Evolutionary conservation across 2,329 filamentous ascomycete species (phyloP), one percentile per base, ranked within the genome.

Genomic region (Fusarium sororula): DNA sequence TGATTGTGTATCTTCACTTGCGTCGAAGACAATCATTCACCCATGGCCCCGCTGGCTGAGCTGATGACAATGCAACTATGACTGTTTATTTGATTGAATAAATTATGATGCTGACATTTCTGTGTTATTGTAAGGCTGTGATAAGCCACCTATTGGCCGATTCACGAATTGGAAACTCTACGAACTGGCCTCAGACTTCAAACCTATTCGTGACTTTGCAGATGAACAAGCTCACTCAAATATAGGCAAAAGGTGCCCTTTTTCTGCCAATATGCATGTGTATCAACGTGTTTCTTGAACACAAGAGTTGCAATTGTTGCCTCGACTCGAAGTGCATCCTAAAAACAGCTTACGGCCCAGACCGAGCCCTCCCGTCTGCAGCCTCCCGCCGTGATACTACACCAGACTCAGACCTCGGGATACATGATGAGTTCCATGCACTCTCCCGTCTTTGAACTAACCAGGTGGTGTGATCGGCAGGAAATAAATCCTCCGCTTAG

Each of bases 311-410:
- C n/a, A 6, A 10, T 22, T 42, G 17, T 28, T 26, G 17, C 22
- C 15, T 44, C 32, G 20, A 65, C n/a, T 28, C 13, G 8, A 24
- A 18, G 30, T 42, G 26, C 38, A 13, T 26, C 50, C 8, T 30
- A 9, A 45, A 51, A 50, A 67, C 50, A 35, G 22, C 39, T 38
- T 32, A 41, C 35, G 48, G 61, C 42, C 57, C 50, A 51, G 39
- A 26, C 63, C 63, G 57, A 72, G 22, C 39, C 20, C 28, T 60
- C 47, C 51, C 54, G 47, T 28, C 68, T 72, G 68, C 68, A 72
- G 53, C 48, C 32, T 63, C 35, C 69, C 69, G 58, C n/a, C 20
- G 35, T 24, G 26, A 50, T 50, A n/a, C 42, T 57, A 56, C 55
- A 51, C 48, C 28, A 30, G 22, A 24, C 30, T 51, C 41, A 48